These are phyloP conservation scores for Darksidea phi DNA, from an alignment of 495 filamentous ascomycete species.

Conservation along the genomic window DNA sequence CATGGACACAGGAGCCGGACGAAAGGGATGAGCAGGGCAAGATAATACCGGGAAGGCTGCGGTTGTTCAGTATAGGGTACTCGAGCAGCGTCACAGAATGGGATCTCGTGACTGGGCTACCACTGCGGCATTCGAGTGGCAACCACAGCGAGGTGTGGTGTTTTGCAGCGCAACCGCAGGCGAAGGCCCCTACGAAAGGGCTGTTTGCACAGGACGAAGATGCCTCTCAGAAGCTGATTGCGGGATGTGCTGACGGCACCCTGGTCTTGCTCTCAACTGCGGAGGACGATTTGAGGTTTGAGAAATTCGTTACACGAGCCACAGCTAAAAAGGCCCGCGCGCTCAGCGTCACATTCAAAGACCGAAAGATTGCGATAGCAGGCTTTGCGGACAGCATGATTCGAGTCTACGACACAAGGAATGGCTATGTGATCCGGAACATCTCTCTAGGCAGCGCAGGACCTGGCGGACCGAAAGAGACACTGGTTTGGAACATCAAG, in stretches of 20 bases:
- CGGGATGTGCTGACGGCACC: constrained; percentile 88
- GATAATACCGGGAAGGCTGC: constrained; percentile 67
- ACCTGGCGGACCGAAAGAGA: constrained; percentile 72
- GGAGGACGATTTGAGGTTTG: constrained; percentile 72
- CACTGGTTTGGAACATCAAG: constrained; percentile 90
- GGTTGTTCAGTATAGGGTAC: constrained; percentile 95
- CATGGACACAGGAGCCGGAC: constrained; percentile 86
- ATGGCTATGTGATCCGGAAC: constrained; percentile 66
- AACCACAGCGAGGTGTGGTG: constrained; percentile 98
- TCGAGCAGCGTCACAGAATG: constrained; percentile 91
- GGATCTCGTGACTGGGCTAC: constrained; percentile 75
- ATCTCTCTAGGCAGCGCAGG: constrained; percentile 83
- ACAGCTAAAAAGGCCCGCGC: constrained; percentile 80
- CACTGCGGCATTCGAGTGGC: constrained; percentile 77
- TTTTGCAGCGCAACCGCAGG: constrained; percentile 78
- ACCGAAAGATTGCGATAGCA: constrained; percentile 75
- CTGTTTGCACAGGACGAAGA: constrained; percentile 22
- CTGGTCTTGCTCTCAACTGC: constrained; percentile 82
- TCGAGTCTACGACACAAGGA: constrained; percentile 82
- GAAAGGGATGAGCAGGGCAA: constrained; percentile 61
- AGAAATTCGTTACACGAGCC: constrained; percentile 65
- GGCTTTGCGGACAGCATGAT: constrained; percentile 93
- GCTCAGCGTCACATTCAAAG: constrained; percentile 85
- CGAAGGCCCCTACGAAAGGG: constrained; percentile 43
- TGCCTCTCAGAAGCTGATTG: constrained; percentile 70